Evolutionary conservation across 305 asterid genomes (phyloP).

Genomic region (Rubia tinctorum): DNA sequence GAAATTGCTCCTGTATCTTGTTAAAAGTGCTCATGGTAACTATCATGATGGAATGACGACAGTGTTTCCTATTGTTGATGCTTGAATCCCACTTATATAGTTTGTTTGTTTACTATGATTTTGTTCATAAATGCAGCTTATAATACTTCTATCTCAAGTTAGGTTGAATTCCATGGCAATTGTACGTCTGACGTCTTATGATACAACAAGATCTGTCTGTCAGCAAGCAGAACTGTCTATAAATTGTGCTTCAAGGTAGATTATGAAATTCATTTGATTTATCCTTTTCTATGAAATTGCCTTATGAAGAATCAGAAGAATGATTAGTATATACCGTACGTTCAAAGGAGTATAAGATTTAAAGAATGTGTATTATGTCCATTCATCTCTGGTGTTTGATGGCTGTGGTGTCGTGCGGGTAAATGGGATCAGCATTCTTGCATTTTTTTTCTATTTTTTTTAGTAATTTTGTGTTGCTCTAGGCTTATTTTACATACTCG

Average conservation of each 20-base stretch:
- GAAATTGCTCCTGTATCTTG: background rate
- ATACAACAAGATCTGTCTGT: constrained; percentile 37
- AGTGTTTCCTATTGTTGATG: constrained; percentile 1
- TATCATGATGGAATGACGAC: background rate
- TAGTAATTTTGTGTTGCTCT: background rate
- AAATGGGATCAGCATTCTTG: background rate
- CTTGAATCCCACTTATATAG: background rate
- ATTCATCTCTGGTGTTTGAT: background rate
- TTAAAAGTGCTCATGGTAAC: background rate
- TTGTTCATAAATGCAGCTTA: constrained; percentile 44
- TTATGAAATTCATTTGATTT: constrained; percentile 13
- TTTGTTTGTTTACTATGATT: constrained; percentile 11
- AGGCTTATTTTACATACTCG: background rate
- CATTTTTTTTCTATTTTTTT: background rate
- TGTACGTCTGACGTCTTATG: constrained; percentile 57
- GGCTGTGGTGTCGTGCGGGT: background rate
- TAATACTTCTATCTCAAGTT: constrained; percentile 71
- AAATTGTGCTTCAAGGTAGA: constrained; percentile 49
- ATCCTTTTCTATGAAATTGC: background rate
- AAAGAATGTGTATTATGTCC: background rate
- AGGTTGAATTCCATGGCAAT: constrained; percentile 91
- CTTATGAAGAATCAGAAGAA: background rate
- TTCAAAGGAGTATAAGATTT: background rate
- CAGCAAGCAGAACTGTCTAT: constrained; percentile 11
- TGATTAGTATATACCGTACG: background rate